Conservation (phyloP, 805 yeast species). For the Grigorovia transvaalensis region DNA sequence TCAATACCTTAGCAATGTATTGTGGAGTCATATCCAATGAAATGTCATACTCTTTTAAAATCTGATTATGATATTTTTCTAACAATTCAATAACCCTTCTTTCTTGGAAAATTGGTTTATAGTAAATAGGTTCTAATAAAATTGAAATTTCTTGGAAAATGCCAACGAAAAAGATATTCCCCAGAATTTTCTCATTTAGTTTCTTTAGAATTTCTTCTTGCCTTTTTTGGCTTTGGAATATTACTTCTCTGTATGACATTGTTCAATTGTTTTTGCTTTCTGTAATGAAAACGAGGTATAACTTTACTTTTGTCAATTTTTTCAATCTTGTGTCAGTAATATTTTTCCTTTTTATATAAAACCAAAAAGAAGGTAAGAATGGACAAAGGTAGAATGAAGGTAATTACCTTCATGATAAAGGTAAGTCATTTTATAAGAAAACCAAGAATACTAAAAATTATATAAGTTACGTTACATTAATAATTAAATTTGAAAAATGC, state of each 20-base stretch:
- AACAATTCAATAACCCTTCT: neutral
- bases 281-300: too few relatives aligned
- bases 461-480: neutral
- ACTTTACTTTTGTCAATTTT: too few relatives aligned
- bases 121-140: neutral
- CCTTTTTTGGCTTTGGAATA: neutral
- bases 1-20: conserved; percentile 9
- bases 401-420: neutral
- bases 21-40: conserved; percentile 11
- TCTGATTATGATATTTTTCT: neutral
- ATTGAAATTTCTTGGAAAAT: neutral
- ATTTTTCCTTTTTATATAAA: too few relatives aligned
- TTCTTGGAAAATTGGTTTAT: neutral
- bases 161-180: neutral
- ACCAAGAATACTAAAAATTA: neutral
- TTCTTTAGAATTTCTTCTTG: neutral
- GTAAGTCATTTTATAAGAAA: neutral
- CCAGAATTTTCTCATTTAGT: neutral
- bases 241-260: neutral
- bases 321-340: too few relatives aligned
- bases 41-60: neutral
- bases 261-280: neutral
- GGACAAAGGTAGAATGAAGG: neutral
- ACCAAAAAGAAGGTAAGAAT: neutral
- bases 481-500: neutral